Percentiles rank a stretch among this genome's conserved stretches.
Evolutionary conservation across 2,329 filamentous ascomycete genomes (phyloP).

Genomic region (Cordyceps tenuipes): DNA sequence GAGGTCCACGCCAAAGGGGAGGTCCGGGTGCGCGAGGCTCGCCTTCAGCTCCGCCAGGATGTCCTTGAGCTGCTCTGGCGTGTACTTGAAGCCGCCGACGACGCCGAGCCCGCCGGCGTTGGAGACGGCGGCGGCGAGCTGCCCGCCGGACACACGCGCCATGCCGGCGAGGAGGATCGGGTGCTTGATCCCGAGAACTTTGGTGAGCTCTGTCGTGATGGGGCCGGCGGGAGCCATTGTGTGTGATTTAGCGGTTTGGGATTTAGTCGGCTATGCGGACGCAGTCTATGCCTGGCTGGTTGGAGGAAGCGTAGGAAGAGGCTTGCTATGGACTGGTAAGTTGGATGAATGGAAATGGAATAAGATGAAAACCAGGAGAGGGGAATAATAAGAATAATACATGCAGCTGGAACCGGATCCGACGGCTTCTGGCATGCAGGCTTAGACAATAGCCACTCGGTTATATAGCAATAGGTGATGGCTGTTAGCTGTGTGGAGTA

Average conservation of each 20-base stretch:
- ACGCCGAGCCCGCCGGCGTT: constrained; percentile 81
- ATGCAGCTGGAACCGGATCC: neutral
- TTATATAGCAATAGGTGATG: neutral
- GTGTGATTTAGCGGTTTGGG: neutral
- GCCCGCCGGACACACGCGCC: constrained; percentile 73
- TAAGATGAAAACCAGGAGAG: neutral
- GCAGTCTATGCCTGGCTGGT: too few relatives aligned
- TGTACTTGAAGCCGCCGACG: constrained; percentile 64
- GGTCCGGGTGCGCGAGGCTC: constrained; percentile 39
- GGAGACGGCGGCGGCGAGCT: constrained; percentile 78
- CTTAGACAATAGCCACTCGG: neutral
- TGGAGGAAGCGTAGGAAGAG: neutral
- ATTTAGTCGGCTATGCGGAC: neutral
- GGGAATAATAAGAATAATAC: neutral
- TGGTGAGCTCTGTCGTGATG: constrained; percentile 69
- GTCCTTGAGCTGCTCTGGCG: constrained; percentile 61
- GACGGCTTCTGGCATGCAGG: neutral
- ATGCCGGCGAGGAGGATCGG: constrained; percentile 91
- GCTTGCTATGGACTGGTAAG: neutral
- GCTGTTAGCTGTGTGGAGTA: constrained; percentile 3
- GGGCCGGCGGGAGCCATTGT: constrained; percentile 29
- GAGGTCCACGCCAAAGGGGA: constrained; percentile 87
- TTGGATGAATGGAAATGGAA: neutral
- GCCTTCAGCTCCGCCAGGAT: constrained; percentile 84
- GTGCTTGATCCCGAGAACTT: constrained; percentile 74